Conservation (phyloP, 768 basidiomycete genomes). For the Obba rivulosa region DNA sequence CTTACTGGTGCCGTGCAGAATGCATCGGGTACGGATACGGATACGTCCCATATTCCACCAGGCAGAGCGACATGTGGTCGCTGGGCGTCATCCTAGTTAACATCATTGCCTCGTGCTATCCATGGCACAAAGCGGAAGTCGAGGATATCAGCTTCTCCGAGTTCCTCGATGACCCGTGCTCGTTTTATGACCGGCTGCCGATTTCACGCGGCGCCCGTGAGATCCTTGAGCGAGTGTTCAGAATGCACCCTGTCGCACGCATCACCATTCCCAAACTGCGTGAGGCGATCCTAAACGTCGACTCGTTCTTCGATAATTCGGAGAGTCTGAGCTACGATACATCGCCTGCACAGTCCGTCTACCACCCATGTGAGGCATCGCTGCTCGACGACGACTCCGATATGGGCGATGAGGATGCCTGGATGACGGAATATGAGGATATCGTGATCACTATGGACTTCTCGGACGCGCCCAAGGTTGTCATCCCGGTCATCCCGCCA, state of each 20-base stretch:
- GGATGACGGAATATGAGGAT: no score
- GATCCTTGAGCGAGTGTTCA: conserved; percentile 53
- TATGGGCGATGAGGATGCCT: no score
- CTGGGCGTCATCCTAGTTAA: conserved; percentile 42
- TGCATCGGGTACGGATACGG: conserved; percentile 6
- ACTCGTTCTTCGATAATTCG: conserved; percentile 44
- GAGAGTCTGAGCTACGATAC: no score
- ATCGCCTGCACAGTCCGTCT: no score
- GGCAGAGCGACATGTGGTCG: conserved; percentile 24
- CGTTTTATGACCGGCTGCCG: conserved; percentile 43
- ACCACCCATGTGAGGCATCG: no score
- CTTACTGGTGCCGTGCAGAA: conserved; percentile 22
- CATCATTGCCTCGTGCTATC: conserved; percentile 41
- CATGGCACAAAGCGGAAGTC: conserved; percentile 40
- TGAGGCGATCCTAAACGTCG: conserved; percentile 44
- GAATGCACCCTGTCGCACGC: conserved; percentile 52
- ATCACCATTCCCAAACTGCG: conserved; percentile 59
- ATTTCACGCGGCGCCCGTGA: conserved; percentile 42
- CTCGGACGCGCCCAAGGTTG: no score
- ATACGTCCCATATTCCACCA: conserved; percentile 20
- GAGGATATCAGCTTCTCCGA: conserved; percentile 30
- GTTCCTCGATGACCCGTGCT: conserved; percentile 39
- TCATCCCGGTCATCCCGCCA: no score
- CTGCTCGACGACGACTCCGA: no score
- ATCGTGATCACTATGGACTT: no score